Conservation (phyloP, 225 moss, liverwort and hornwort genomes). For the Lunularia cruciata region DNA sequence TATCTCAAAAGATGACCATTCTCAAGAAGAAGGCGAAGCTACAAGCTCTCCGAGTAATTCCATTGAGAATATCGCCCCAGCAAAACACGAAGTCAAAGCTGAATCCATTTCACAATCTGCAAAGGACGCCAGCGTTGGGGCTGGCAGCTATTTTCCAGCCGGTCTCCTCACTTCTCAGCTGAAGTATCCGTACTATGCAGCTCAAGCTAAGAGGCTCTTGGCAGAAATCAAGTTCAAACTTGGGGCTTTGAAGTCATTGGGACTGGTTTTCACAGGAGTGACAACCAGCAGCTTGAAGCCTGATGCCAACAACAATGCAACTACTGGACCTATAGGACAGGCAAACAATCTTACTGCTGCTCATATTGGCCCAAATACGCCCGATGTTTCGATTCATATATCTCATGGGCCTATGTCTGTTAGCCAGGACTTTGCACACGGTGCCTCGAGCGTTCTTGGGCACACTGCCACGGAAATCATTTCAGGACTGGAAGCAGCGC, state of each 20-base stretch:
- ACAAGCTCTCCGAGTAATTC: neutral
- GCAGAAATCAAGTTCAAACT: constrained; percentile 71
- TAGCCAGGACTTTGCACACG: constrained; percentile 24
- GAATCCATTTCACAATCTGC: neutral
- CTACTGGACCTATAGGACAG: neutral
- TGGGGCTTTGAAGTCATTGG: constrained; percentile 48
- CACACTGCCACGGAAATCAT: constrained; percentile 34
- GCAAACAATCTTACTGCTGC: constrained; percentile 14
- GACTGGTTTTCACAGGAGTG: constrained; percentile 14
- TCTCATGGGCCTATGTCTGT: neutral
- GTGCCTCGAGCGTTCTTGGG: constrained; percentile 26
- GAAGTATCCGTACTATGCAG: constrained; percentile 88
- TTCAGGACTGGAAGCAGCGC: constrained; percentile 50
- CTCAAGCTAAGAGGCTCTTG: constrained; percentile 75
- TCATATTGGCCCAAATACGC: constrained; percentile 2
- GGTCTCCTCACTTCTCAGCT: constrained; percentile 80
- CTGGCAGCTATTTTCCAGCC: constrained; percentile 54
- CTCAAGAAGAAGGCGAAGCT: neutral
- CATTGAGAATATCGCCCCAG: too few species aligned
- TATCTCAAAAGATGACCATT: constrained; percentile 43
- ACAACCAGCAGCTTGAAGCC: constrained; percentile 16
- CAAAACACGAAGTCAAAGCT: neutral
- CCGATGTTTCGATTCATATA: neutral
- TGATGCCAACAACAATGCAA: neutral
- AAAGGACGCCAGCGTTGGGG: neutral